Conservation (phyloP, 371 early-diverging fungal genomes). For the Mucor piriformis region DNA sequence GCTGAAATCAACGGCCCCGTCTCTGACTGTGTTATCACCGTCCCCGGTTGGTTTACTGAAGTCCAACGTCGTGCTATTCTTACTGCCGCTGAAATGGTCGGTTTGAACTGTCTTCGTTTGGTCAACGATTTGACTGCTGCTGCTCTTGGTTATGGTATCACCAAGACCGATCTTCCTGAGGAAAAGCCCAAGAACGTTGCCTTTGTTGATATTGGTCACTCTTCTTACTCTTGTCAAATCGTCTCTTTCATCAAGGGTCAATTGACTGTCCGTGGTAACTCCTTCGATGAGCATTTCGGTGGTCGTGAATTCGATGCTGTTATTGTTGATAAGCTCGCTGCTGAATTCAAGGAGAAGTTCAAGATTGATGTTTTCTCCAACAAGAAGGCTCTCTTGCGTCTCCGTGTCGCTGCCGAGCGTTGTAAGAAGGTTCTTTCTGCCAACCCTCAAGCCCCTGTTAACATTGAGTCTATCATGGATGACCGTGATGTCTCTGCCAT, state of each 20-base stretch:
- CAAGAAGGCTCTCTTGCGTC: conserved; percentile 91
- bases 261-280: conserved; percentile 87
- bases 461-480: conserved; percentile 94
- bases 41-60: conserved; percentile 96
- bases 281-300: conserved; percentile 92
- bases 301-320: conserved; percentile 95
- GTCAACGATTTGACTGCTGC: conserved; percentile 94
- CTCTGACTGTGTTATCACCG: conserved; percentile 93
- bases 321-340: conserved; percentile 82
- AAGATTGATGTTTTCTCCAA: conserved; percentile 90
- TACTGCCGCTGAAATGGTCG: conserved; percentile 89
- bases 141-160: conserved; percentile 97
- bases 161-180: conserved; percentile 95
- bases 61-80: conserved; percentile 88
- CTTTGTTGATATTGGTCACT: conserved; percentile 95
- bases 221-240: conserved; percentile 86
- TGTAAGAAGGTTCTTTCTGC: conserved; percentile 96
- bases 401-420: conserved; percentile 91
- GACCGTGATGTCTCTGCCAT: conserved; percentile 89
- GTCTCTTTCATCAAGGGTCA: conserved; percentile 95
- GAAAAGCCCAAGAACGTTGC: conserved; percentile 91
- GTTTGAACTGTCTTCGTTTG: conserved; percentile 90
- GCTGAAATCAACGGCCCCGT: conserved; percentile 84
- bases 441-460: conserved; percentile 88
- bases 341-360: conserved; percentile 91